Conservation (phyloP, 2,329 filamentous ascomycete genomes). For the Pestalotiopsis sp. region DNA sequence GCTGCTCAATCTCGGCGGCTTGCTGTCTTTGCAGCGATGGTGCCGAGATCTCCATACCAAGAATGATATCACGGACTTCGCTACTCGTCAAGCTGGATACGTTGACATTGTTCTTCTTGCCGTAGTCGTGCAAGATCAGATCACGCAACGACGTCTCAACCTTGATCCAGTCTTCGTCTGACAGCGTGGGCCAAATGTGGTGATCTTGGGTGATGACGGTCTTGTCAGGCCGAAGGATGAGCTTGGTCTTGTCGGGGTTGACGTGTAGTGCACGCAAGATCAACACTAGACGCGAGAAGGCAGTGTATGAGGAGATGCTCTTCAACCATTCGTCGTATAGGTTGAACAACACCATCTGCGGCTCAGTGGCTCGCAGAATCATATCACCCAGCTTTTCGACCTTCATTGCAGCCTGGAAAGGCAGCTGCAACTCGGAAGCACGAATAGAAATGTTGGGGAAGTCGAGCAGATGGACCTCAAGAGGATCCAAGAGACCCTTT, state of each 20-base stretch:
- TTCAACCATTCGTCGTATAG: constrained; percentile 99
- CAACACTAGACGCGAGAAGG: constrained; percentile 91
- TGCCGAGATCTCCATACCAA: constrained; percentile 99
- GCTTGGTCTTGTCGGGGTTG: constrained; percentile 97
- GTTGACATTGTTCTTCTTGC: constrained; percentile 99
- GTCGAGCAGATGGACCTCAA: constrained; percentile 95
- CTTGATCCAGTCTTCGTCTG: constrained; percentile 98
- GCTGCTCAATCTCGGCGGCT: constrained; percentile 97
- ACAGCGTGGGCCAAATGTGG: constrained; percentile 95
- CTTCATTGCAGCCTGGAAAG: constrained; percentile 99
- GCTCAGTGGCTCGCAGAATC: constrained; percentile 95
- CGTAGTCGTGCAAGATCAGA: constrained; percentile 96
- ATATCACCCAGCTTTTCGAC: constrained; percentile 99
- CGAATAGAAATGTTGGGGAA: constrained; percentile 99
- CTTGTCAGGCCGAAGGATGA: constrained; percentile 93
- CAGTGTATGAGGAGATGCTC: constrained; percentile 97
- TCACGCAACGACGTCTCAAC: constrained; percentile 96
- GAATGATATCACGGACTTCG: constrained; percentile 96
- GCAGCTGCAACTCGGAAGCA: constrained; percentile 92
- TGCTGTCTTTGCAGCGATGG: constrained; percentile 98
- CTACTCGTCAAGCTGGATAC: constrained; percentile 94
- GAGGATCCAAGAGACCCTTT: constrained; percentile 93
- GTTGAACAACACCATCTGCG: constrained; percentile 99
- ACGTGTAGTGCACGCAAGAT: constrained; percentile 95
- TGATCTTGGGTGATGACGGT: constrained; percentile 97